Percentiles rank a stretch among this genome's conserved stretches.
Evolutionary conservation across 1,139 yeast species (phyloP).

Genomic region (Eremothecium sinecaudum): DNA sequence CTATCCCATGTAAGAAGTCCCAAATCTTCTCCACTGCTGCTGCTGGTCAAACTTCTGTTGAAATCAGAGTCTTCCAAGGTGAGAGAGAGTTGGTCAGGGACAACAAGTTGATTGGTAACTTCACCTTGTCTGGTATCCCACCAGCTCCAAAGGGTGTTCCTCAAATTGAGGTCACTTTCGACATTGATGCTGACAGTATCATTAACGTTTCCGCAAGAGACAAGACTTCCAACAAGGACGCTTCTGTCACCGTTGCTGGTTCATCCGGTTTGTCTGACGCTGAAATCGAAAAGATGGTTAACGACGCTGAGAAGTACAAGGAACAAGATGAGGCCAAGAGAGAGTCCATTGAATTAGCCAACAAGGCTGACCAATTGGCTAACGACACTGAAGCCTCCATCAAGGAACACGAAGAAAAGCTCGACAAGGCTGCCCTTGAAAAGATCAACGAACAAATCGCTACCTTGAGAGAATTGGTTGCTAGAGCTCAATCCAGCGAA

Average conservation of each 20-base stretch:
- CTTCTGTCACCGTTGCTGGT: slow-evolving; percentile 97
- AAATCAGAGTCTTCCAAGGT: slow-evolving; percentile 99
- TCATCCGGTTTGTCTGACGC: slow-evolving; percentile 94
- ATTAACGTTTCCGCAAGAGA: slow-evolving; percentile 98
- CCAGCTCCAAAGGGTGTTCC: slow-evolving; percentile 99
- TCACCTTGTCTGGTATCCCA: slow-evolving; percentile 91
- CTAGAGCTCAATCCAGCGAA: slow-evolving; percentile 87
- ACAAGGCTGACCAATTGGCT: slow-evolving; percentile 95
- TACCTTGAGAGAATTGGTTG: slow-evolving; percentile 79
- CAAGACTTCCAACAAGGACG: slow-evolving; percentile 97
- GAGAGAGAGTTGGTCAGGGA: slow-evolving; percentile 98
- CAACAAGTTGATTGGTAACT: slow-evolving; percentile 97
- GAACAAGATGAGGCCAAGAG: slow-evolving; percentile 93
- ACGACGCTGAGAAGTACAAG: slow-evolving; percentile 96
- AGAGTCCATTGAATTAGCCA: slow-evolving; percentile 89
- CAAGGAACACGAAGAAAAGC: slow-evolving; percentile 88
- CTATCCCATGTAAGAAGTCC: slow-evolving; percentile 94
- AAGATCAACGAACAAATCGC: slow-evolving; percentile 71
- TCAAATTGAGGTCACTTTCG: slow-evolving; percentile 96
- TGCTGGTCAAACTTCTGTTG: slow-evolving; percentile 97
- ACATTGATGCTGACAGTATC: slow-evolving; percentile 97
- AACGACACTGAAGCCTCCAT: slow-evolving; percentile 93
- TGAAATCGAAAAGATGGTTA: slow-evolving; percentile 97
- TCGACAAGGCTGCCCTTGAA: slow-evolving; percentile 68
- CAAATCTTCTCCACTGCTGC: slow-evolving; percentile 98